Conservation (phyloP, 805 yeast species). For the Cyberlindnera lachancei region DNA sequence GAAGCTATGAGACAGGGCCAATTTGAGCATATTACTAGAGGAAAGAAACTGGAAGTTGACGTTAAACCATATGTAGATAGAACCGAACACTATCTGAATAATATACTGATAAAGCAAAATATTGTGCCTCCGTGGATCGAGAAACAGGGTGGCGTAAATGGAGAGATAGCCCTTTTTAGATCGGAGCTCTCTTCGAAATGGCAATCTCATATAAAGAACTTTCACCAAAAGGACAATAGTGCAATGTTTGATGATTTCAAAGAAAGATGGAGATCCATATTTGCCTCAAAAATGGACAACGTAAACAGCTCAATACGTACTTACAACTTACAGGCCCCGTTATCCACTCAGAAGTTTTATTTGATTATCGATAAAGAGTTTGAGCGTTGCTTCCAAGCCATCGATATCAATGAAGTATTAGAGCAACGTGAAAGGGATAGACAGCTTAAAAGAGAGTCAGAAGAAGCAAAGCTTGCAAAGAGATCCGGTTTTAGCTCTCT, state of each 20-base stretch:
- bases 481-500: no score
- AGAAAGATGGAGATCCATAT: conserved; percentile 14
- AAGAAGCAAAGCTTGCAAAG: neutral
- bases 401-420: conserved; percentile 15
- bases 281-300: conserved; percentile 26
- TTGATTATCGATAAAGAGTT: conserved; percentile 38
- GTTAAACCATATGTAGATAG: conserved; percentile 52
- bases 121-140: conserved; percentile 90
- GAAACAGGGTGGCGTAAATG: conserved; percentile 51
- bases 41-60: conserved; percentile 43
- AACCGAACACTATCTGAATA: conserved; percentile 73
- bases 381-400: conserved; percentile 28
- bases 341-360: conserved; percentile 51
- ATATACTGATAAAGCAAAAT: conserved; percentile 67
- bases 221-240: conserved; percentile 6
- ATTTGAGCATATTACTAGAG: conserved; percentile 57
- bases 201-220: conserved; percentile 19
- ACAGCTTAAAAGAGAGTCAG: neutral
- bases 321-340: conserved; percentile 58
- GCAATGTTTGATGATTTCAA: conserved; percentile 13
- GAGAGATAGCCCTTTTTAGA: conserved; percentile 42
- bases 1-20: conserved; percentile 68
- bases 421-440: neutral
- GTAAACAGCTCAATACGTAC: conserved; percentile 47
- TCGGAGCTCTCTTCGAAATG: conserved; percentile 34